Evolutionary conservation across 2,329 filamentous ascomycete species (phyloP).

Genomic region (Neobulgaria alba): DNA sequence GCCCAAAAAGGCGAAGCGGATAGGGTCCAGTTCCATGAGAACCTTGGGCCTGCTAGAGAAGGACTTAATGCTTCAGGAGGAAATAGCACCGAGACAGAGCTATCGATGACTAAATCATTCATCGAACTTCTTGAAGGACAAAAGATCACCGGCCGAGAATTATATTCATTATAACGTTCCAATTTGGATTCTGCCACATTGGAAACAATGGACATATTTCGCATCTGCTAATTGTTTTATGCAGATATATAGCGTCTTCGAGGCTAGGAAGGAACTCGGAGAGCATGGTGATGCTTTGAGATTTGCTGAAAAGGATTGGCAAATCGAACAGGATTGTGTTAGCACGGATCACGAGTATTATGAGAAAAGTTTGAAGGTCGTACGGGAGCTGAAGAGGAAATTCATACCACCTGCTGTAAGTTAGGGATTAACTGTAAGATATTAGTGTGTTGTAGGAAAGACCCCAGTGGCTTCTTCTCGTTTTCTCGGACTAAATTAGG

Average conservation of each 20-base stretch:
- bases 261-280: slow-evolving; percentile 6
- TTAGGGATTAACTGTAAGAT: no score
- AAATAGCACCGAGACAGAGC: slow-evolving; percentile 4
- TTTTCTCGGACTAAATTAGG: no score
- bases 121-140: slow-evolving; percentile 12
- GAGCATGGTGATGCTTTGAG: slow-evolving; percentile 9
- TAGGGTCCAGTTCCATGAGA: slow-evolving; percentile 5
- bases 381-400: background rate
- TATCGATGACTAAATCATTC: slow-evolving; percentile 6
- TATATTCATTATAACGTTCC: slow-evolving; percentile 11
- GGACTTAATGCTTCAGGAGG: background rate
- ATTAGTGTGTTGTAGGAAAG: no score
- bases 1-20: slow-evolving; percentile 9
- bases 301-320: slow-evolving; percentile 9
- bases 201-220: slow-evolving; percentile 1
- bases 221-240: slow-evolving; percentile 4
- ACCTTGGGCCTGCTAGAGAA: slow-evolving; percentile 5
- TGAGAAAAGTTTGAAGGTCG: slow-evolving; percentile 4
- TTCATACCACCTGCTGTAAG: no score
- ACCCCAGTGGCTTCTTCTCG: no score
- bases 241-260: slow-evolving; percentile 14
- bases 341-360: slow-evolving; percentile 16
- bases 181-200: background rate
- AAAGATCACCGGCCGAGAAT: slow-evolving; percentile 14
- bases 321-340: slow-evolving; percentile 15